Percentiles rank a stretch among this genome's conserved stretches.
phyloP scores from a whole-genome alignment of 2,329 filamentous ascomycete species.

The Chaetomium sp. region DNA sequence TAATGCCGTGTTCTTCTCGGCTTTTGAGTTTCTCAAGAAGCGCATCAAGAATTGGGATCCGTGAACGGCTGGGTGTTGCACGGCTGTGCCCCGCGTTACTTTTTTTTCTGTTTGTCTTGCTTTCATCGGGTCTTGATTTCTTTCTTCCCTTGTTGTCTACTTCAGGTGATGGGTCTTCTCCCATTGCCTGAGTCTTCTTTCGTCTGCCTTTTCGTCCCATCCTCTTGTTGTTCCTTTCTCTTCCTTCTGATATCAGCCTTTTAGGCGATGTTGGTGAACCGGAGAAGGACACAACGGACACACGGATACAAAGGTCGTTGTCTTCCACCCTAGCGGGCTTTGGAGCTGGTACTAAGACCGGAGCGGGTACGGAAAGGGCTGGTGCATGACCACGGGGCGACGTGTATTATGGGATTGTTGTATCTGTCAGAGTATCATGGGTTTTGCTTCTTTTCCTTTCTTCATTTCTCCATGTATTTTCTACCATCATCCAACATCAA shows the following conservation, averaged over 20 bases:
- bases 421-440: neutral
- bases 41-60: slow-evolving; percentile 50
- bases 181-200: too few relatives aligned
- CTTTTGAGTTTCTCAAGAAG: slow-evolving; percentile 78
- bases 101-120: neutral
- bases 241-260: too few relatives aligned
- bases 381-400: neutral
- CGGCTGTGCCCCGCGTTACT: neutral
- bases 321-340: too few relatives aligned
- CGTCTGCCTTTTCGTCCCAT: neutral
- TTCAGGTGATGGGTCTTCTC: neutral
- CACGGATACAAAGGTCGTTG: too few relatives aligned
- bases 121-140: neutral
- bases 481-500: neutral
- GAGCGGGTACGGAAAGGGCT: too few relatives aligned
- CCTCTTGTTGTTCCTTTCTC: neutral
- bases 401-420: neutral
- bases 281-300: too few relatives aligned
- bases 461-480: neutral
- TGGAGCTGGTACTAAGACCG: too few relatives aligned
- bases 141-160: neutral
- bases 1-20: slow-evolving; percentile 86
- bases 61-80: neutral
- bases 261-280: too few relatives aligned
- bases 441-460: neutral